Percentiles rank a stretch among this genome's conserved stretches.
Conservation (phyloP, 106 monocot species). For the Narthecium ossifragum region DNA sequence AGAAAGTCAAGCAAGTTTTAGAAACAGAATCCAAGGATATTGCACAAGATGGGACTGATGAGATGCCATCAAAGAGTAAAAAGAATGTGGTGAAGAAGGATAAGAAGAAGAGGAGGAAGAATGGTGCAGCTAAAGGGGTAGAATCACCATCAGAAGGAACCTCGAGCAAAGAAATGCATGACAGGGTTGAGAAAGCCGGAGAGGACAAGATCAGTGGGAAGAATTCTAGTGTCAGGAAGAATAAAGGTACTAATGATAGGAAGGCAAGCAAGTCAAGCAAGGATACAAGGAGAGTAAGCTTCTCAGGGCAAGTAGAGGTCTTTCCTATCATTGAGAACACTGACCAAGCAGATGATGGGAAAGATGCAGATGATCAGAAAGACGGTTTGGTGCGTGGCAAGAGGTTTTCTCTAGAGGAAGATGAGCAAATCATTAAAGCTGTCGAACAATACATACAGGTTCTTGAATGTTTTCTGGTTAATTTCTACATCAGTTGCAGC, state of each 20-base stretch:
- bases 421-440: constrained; percentile 27
- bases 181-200: background rate
- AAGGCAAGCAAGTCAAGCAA: constrained; percentile 2
- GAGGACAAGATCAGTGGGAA: background rate
- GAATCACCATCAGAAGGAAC: background rate
- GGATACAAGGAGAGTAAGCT: constrained; percentile 18
- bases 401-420: constrained; percentile 45
- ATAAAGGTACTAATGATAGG: background rate
- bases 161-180: background rate
- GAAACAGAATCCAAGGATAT: no score
- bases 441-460: constrained; percentile 39
- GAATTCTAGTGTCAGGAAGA: background rate
- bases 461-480: no score
- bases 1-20: no score
- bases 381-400: constrained; percentile 18
- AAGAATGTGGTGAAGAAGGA: no score
- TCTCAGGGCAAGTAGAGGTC: constrained; percentile 26
- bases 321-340: no score
- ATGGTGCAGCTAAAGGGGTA: background rate
- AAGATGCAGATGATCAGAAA: background rate
- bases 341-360: background rate
- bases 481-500: no score
- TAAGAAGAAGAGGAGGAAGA: background rate
- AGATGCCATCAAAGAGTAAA: no score
- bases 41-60: no score